These are phyloP conservation scores for Schwanniomyces polymorphus DNA, from an alignment of 805 yeast genomes.

Conservation along the genomic window DNA sequence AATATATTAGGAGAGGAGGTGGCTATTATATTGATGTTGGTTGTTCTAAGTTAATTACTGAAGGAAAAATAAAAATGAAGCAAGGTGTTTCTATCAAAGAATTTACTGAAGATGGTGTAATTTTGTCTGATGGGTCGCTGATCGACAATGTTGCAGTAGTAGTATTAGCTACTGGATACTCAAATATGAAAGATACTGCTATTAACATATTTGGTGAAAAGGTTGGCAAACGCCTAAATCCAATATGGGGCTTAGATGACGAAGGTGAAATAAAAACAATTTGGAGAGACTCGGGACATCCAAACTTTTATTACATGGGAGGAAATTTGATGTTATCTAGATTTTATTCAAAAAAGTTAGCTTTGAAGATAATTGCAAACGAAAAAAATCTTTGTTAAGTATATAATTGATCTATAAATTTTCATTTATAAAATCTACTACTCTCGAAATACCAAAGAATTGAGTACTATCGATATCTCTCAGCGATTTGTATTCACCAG, in stretches of 20 bases:
- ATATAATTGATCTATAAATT: slow-evolving; percentile 8
- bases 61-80: slow-evolving; percentile 38
- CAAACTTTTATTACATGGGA: slow-evolving; percentile 42
- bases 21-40: slow-evolving; percentile 51
- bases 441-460: slow-evolving; percentile 16
- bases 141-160: slow-evolving; percentile 35
- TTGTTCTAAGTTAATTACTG: slow-evolving; percentile 36
- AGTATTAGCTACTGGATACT: slow-evolving; percentile 47
- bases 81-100: slow-evolving; percentile 31
- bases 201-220: slow-evolving; percentile 35
- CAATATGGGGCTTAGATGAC: slow-evolving; percentile 43
- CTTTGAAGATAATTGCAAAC: slow-evolving; percentile 39
- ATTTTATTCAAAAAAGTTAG: slow-evolving; percentile 37
- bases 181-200: slow-evolving; percentile 43
- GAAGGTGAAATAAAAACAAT: slow-evolving; percentile 43
- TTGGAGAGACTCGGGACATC: slow-evolving; percentile 41
- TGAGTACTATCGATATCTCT: slow-evolving; percentile 7
- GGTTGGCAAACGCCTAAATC: slow-evolving; percentile 33
- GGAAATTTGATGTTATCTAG: slow-evolving; percentile 42
- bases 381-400: slow-evolving; percentile 4
- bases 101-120: slow-evolving; percentile 38
- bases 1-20: slow-evolving; percentile 42
- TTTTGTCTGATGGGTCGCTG: slow-evolving; percentile 37
- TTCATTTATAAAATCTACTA: slow-evolving; percentile 24
- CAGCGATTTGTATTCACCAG: slow-evolving; percentile 6